Percentiles rank a stretch among this genome's conserved stretches.
Conservation (phyloP, 352 stramenopile genomes). For the Phytophthora megakarya region DNA sequence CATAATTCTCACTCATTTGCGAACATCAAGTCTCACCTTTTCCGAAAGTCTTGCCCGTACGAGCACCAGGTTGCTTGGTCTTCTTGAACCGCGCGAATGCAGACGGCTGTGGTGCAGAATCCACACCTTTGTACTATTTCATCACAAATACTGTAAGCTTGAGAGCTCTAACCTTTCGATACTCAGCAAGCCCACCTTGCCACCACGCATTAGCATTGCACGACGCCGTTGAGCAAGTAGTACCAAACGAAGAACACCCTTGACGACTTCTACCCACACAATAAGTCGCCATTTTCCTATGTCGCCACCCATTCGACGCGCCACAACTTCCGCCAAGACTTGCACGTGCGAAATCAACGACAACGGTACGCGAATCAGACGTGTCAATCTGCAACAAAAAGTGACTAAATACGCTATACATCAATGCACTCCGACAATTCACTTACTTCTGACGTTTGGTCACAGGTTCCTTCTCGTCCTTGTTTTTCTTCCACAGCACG, state of each 20-base stretch:
- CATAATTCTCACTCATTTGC: background rate
- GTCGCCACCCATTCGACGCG: conserved; percentile 69
- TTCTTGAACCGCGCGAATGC: conserved; percentile 69
- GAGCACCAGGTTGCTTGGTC: conserved; percentile 58
- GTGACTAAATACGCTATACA: background rate
- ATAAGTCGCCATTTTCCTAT: conserved; percentile 81
- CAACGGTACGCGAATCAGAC: conserved; percentile 66
- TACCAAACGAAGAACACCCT: conserved; percentile 69
- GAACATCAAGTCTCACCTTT: conserved; percentile 36
- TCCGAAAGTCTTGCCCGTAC: conserved; percentile 75
- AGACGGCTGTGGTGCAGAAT: conserved; percentile 51
- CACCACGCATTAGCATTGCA: conserved; percentile 58
- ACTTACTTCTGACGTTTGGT: conserved; percentile 36
- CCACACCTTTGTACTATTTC: conserved; percentile 58
- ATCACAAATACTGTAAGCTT: conserved; percentile 3
- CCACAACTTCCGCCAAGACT: conserved; percentile 80
- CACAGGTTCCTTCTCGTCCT: conserved; percentile 16
- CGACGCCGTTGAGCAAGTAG: conserved; percentile 66
- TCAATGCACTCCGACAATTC: background rate
- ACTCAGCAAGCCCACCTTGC: conserved; percentile 45
- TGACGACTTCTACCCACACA: conserved; percentile 78
- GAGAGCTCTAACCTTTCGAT: background rate
- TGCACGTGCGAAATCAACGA: conserved; percentile 82
- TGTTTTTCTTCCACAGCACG: conserved; percentile 70
- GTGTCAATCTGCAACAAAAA: conserved; percentile 45